Evolutionary conservation across 305 asterid genomes (phyloP), one percentile per base, ranked within the genome.

Genomic region (Fraxinus sp.): DNA sequence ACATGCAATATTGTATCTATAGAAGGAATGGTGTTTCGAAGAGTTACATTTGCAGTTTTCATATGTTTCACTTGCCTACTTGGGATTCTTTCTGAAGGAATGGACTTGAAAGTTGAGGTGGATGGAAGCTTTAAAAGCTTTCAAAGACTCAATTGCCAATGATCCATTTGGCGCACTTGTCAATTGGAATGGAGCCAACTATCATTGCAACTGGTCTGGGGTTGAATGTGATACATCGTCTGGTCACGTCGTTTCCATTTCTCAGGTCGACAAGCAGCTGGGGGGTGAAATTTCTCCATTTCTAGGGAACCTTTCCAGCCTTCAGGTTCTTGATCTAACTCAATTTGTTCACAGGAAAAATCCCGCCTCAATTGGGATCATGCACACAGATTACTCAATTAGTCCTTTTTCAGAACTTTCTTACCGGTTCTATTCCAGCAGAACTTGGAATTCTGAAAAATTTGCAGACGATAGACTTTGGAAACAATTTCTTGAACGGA

Each of bases 131-230:
- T 77, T 95, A 74, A 86, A 84, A 79, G 90, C 90, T 28, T 91
- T 95, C 94, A 93, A 89, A 81, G 78, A 35, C 76, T 87, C 90
- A 5, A 79, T 94, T 72, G 73, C 82, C 33, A 32, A 30, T 11
- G 95, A 95, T 84, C 93, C 98, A 2, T 33, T 74, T 0, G 83
- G 88, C 13, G 88, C 85, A 57, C 89, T 95, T 24, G 81, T 76
- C 26, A 91, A 86, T 79, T 95, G 97, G 98, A 90, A 72, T 36
- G 81, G 74, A 49, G 68, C 90, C 82, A 77, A 57, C 57, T 92
- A 83, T 46, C 92, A 91, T 83, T 94, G 98, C 88, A 95, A 89
- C 86, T 94, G 98, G 97, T 75, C 94, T 7, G 97, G 98, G 32
- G 86, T 95, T 13, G 59, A 83, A 0, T 94, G 98, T 28, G 87